Evolutionary conservation across 306 rosid species (phyloP).

Genomic region (Begonia fuchsioides): DNA sequence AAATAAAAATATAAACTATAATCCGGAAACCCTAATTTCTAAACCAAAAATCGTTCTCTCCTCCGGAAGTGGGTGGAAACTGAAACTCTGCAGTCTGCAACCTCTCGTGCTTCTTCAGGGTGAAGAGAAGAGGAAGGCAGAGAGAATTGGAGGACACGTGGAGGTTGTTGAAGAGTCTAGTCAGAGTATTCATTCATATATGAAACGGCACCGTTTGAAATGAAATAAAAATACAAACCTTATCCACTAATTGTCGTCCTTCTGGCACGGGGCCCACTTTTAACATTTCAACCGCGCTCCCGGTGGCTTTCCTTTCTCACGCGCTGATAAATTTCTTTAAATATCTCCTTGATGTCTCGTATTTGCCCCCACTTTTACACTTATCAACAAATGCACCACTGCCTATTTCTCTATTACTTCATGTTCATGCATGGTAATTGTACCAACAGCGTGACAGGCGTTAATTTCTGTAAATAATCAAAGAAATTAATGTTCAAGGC

Average conservation of each 20-base stretch:
- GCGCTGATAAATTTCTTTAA: conserved; percentile 17
- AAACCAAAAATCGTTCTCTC: conserved; percentile 6
- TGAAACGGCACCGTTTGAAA: background rate
- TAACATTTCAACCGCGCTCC: background rate
- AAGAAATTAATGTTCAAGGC: too few species aligned
- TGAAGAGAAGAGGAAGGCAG: conserved; percentile 20
- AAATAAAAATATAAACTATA: background rate
- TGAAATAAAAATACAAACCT: conserved; percentile 7
- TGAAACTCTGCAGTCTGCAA: conserved; percentile 16
- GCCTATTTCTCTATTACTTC: too few species aligned
- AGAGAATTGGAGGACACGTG: conserved; percentile 44
- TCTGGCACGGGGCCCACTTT: conserved; percentile 1
- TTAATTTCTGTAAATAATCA: too few species aligned
- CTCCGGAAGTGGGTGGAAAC: conserved; percentile 4
- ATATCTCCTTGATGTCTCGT: background rate
- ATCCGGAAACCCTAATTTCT: conserved; percentile 15
- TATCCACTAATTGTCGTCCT: conserved; percentile 7
- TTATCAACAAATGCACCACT: background rate
- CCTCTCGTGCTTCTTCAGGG: conserved; percentile 49
- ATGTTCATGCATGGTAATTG: too few species aligned
- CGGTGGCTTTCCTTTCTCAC: conserved; percentile 20
- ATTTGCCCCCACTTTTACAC: background rate
- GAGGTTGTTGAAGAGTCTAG: conserved; percentile 2
- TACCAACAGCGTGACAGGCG: too few species aligned
- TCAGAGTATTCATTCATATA: too few species aligned